A percentile compares a stretch with the other conserved stretches of the same genome.
These are phyloP conservation scores for Claviceps citrina DNA, from an alignment of 2,329 filamentous ascomycete species.

Conservation along the genomic window DNA sequence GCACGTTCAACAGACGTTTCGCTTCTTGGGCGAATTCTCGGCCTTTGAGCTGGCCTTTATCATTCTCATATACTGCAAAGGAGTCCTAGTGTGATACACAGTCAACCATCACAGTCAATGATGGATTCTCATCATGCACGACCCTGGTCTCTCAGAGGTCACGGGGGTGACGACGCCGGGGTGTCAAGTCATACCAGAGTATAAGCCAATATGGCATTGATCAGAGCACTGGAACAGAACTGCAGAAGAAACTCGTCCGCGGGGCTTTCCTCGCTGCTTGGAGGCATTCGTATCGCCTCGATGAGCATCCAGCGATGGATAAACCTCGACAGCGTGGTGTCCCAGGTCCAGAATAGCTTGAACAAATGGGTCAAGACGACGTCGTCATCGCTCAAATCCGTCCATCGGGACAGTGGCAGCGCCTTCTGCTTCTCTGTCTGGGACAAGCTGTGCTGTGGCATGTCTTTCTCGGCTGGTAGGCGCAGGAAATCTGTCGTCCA, in stretches of 20 bases:
- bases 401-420: conserved; percentile 10
- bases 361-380: conserved; percentile 8
- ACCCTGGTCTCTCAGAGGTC: too few relatives aligned
- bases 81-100: neutral
- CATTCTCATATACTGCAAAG: neutral
- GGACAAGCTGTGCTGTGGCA: neutral
- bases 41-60: neutral
- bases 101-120: too few relatives aligned
- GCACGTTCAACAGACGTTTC: neutral
- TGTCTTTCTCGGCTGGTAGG: neutral
- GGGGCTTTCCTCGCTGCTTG: neutral
- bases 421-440: too few relatives aligned
- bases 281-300: conserved; percentile 4
- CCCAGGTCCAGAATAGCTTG: conserved; percentile 13
- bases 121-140: too few relatives aligned
- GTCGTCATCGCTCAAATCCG: conserved; percentile 7
- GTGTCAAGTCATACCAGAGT: conserved; percentile 8
- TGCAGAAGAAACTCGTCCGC: neutral
- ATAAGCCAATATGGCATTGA: conserved; percentile 12
- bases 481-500: neutral
- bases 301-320: conserved; percentile 9
- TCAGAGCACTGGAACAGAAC: conserved; percentile 12
- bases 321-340: conserved; percentile 8
- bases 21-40: conserved; percentile 2
- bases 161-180: too few relatives aligned